A percentile compares a stretch with the other conserved stretches of the same genome.
Evolutionary conservation across 495 filamentous ascomycete species (phyloP).

Genomic region (Cryomyces minteri): DNA sequence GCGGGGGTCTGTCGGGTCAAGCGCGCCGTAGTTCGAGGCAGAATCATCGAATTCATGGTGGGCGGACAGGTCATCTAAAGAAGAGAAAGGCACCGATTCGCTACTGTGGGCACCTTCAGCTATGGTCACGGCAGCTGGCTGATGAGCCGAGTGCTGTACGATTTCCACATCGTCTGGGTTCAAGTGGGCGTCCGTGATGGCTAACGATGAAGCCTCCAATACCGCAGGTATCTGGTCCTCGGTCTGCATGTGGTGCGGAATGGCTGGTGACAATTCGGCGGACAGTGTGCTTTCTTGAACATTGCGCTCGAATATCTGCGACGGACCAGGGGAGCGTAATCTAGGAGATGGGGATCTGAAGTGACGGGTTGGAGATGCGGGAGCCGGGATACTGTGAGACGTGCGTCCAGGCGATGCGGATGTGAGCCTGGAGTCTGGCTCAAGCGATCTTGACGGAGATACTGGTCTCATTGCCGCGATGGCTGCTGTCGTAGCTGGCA

Average conservation of each 20-base stretch:
- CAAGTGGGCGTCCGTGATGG: conserved; percentile 64
- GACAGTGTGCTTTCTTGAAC: conserved; percentile 57
- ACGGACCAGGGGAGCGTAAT: conserved; percentile 29
- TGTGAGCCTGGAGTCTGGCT: too few relatives aligned
- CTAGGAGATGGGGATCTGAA: conserved; percentile 22
- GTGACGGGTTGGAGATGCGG: conserved; percentile 6
- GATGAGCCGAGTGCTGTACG: conserved; percentile 63
- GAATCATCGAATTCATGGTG: conserved; percentile 33
- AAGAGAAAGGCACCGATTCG: conserved; percentile 27
- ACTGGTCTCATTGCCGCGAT: too few relatives aligned
- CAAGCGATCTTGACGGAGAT: too few relatives aligned
- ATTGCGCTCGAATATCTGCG: conserved; percentile 86
- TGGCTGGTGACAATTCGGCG: conserved; percentile 50
- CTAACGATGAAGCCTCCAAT: conserved; percentile 70
- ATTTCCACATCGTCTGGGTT: conserved; percentile 77
- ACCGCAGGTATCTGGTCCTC: conserved; percentile 87
- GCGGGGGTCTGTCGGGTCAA: conserved; percentile 60
- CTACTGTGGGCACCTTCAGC: conserved; percentile 25
- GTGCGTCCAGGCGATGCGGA: too few relatives aligned
- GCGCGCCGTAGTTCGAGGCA: conserved; percentile 49
- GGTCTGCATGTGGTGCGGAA: conserved; percentile 74
- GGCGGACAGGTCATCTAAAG: conserved; percentile 27
- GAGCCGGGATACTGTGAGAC: too few relatives aligned
- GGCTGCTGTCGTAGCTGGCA: too few relatives aligned
- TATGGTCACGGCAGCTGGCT: conserved; percentile 47